A percentile compares a stretch with the other conserved stretches of the same genome.
Conservation (phyloP, 169 alveolate species). For the Plasmodium ovale region DNA sequence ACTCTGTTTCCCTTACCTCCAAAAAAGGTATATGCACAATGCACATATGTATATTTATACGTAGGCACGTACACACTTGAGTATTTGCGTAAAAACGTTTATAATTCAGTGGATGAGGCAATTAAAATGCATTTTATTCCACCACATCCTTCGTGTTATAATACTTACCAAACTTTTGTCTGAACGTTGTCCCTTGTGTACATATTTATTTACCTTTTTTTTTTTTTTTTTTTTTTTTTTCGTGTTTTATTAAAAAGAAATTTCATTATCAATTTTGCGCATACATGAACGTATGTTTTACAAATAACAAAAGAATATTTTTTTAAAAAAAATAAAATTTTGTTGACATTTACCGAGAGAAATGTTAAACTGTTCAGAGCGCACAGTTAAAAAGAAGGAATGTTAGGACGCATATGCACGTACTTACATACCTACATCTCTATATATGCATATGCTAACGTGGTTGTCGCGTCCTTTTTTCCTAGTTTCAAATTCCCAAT, state of each 20-base stretch:
- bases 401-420: neutral
- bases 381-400: neutral
- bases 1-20: too few relatives aligned
- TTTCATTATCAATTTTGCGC: neutral
- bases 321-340: conserved; percentile 2
- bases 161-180: neutral
- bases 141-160: neutral
- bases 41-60: conserved; percentile 3
- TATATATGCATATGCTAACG: neutral
- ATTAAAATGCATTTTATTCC: neutral
- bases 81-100: neutral
- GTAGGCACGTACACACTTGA: neutral
- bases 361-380: conserved; percentile 19
- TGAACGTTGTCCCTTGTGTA: neutral
- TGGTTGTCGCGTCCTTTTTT: neutral
- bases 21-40: too few relatives aligned
- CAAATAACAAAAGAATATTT: neutral
- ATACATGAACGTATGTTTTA: conserved; percentile 5
- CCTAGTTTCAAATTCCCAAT: too few relatives aligned
- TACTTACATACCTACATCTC: neutral
- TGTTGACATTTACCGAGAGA: conserved; percentile 8
- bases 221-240: conserved; percentile 25
- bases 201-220: neutral
- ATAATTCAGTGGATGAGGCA: neutral
- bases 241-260: neutral